Conservation (phyloP, 768 basidiomycete species). For the Rhizopogon vinicolor region DNA sequence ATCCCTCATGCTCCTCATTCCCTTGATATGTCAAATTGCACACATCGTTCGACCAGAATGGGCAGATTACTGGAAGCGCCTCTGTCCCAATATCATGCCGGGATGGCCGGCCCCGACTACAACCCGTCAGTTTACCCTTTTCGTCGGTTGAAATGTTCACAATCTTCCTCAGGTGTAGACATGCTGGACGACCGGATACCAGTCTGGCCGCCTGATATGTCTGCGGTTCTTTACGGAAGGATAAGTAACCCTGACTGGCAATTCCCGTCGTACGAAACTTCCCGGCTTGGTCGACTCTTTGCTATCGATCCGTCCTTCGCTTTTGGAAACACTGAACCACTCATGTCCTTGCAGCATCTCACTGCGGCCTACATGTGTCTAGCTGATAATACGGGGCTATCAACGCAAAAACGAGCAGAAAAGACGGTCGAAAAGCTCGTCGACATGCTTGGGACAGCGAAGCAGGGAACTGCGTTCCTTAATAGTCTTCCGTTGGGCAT, state of each 20-base stretch:
- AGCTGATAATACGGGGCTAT: constrained; percentile 45
- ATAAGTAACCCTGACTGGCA: constrained; percentile 68
- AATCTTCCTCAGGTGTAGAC: constrained; percentile 30
- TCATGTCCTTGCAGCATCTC: constrained; percentile 48
- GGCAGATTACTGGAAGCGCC: constrained; percentile 89
- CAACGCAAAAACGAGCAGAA: constrained; percentile 63
- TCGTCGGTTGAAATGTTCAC: not conserved
- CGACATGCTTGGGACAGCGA: constrained; percentile 28
- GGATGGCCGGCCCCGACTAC: constrained; percentile 52
- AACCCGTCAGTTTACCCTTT: constrained; percentile 13
- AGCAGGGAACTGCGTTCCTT: constrained; percentile 44
- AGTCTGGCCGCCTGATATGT: constrained; percentile 75
- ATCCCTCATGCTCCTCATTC: constrained; percentile 52
- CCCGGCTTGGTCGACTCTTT: constrained; percentile 45
- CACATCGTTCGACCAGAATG: constrained; percentile 72
- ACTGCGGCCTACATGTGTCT: constrained; percentile 55
- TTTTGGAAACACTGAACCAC: constrained; percentile 59
- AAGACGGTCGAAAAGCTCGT: constrained; percentile 57
- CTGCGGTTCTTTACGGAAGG: constrained; percentile 54
- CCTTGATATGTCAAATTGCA: constrained; percentile 60
- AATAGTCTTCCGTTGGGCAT: constrained; percentile 63
- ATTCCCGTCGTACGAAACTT: constrained; percentile 40
- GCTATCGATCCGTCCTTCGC: constrained; percentile 50
- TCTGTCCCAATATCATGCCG: constrained; percentile 60
- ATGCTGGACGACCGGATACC: constrained; percentile 66